A percentile compares a stretch with the other conserved stretches of the same genome.
phyloP scores from a whole-genome alignment of 768 basidiomycete species.

The Termitomyces sp. region DNA sequence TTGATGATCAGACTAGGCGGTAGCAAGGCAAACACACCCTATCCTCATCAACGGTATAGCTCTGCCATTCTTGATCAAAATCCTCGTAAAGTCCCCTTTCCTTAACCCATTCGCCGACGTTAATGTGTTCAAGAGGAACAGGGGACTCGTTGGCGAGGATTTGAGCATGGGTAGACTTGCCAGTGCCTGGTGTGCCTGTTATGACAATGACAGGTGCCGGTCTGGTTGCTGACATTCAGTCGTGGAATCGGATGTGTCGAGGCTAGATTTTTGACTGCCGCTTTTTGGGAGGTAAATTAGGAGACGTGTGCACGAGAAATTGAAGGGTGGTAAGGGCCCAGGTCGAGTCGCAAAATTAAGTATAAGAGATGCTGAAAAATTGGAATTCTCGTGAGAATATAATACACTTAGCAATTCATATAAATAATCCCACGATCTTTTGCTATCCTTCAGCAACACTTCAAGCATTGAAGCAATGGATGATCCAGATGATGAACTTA shows the following conservation, averaged over 20 bases:
- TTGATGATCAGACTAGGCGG: neutral
- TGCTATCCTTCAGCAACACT: too few species aligned
- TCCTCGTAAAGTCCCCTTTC: constrained; percentile 75
- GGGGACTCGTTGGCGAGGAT: constrained; percentile 74
- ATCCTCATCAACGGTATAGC: constrained; percentile 93
- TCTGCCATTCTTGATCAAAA: constrained; percentile 94
- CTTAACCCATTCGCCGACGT: constrained; percentile 89
- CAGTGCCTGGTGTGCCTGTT: constrained; percentile 93
- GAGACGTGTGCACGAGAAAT: neutral
- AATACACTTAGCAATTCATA: too few species aligned
- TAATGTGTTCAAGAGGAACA: constrained; percentile 73
- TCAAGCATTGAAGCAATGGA: constrained; percentile 21
- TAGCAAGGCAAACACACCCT: constrained; percentile 56
- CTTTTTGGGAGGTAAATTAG: neutral
- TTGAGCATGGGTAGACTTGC: constrained; percentile 91
- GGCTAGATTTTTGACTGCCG: neutral
- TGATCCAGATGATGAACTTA: constrained; percentile 52
- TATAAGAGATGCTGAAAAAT: too few species aligned
- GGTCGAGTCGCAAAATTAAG: neutral
- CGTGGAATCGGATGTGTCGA: neutral
- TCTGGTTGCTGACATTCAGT: constrained; percentile 11
- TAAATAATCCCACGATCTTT: constrained; percentile 10
- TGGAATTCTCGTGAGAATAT: too few species aligned
- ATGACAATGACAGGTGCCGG: constrained; percentile 68
- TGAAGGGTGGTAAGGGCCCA: neutral